These are phyloP conservation scores for Setomelanomma holmii DNA, from an alignment of 2,329 filamentous ascomycete species.

Conservation along the genomic window DNA sequence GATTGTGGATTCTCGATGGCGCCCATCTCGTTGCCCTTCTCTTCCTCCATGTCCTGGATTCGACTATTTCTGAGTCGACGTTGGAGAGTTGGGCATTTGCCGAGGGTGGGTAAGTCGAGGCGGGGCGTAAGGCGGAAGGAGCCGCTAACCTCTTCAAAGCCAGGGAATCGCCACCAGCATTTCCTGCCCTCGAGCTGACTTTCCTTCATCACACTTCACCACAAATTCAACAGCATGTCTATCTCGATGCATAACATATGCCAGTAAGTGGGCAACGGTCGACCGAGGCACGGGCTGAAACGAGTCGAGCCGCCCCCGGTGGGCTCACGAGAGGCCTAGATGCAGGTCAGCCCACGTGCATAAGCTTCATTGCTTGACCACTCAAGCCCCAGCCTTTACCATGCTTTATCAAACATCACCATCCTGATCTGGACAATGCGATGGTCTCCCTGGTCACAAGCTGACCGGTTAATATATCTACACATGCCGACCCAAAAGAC, in stretches of 20 bases:
- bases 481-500: not conserved
- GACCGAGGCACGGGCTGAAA: not conserved
- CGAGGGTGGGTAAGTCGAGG: not conserved
- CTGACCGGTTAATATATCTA: conserved; percentile 10
- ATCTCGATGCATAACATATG: too few relatives aligned
- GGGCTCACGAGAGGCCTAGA: not conserved
- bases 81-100: not conserved
- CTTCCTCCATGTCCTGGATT: too few relatives aligned
- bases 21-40: too few relatives aligned
- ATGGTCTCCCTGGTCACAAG: not conserved
- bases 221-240: too few relatives aligned
- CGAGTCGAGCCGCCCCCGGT: not conserved
- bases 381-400: conserved; percentile 16
- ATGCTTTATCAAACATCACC: conserved; percentile 5
- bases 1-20: too few relatives aligned
- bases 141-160: not conserved
- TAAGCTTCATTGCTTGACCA: conserved; percentile 24
- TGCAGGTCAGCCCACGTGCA: conserved; percentile 29
- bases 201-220: too few relatives aligned
- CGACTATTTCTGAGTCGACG: not conserved
- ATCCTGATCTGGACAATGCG: conserved; percentile 5
- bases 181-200: too few relatives aligned
- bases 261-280: too few relatives aligned
- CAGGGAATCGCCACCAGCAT: not conserved
- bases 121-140: not conserved